Conservation (phyloP, 176 grass and related monocot species). For the Phoenix roebelenii region DNA sequence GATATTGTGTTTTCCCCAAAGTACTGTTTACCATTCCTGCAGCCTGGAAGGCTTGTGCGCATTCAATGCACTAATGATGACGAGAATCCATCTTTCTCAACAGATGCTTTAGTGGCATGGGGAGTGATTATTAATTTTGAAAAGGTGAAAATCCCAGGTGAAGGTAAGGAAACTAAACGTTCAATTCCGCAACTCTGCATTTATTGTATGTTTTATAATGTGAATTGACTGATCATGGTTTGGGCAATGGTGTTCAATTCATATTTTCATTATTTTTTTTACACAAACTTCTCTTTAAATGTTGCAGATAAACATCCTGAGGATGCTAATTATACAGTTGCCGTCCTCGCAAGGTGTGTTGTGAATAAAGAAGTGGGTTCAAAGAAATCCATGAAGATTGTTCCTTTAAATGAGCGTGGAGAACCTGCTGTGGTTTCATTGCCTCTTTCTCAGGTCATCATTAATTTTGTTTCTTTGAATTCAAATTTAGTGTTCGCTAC, state of each 20-base stretch:
- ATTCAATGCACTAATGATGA: constrained; percentile 43
- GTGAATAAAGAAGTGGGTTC: constrained; percentile 56
- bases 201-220: background rate
- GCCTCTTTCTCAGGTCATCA: constrained; percentile 66
- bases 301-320: constrained; percentile 58
- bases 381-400: constrained; percentile 56
- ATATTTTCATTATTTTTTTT: background rate
- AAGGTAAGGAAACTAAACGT: constrained; percentile 35
- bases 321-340: constrained; percentile 76
- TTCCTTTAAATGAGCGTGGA: constrained; percentile 55
- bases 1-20: constrained; percentile 73
- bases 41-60: constrained; percentile 73
- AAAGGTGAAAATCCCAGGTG: constrained; percentile 51
- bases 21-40: constrained; percentile 82
- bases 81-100: constrained; percentile 28
- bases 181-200: no score
- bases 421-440: constrained; percentile 81
- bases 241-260: no score
- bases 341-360: constrained; percentile 72
- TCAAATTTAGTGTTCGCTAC: no score
- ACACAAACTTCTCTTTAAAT: constrained; percentile 9
- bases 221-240: background rate
- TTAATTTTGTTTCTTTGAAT: background rate
- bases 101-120: constrained; percentile 51
- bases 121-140: constrained; percentile 84